Conservation (phyloP, 306 rosid genomes). For the cucumber (Cucumis sativus) region DNA sequence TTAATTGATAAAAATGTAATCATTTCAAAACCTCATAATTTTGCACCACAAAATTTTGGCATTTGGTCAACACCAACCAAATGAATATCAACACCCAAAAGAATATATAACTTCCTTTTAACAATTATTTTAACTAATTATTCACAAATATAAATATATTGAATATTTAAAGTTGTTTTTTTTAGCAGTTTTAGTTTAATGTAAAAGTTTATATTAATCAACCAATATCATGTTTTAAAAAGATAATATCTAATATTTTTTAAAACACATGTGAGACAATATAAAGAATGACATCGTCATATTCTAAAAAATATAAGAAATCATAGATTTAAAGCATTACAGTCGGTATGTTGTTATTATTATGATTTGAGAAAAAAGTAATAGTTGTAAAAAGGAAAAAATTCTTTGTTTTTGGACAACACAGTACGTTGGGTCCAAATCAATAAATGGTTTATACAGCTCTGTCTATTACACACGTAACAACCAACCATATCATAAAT, state of each 20-base stretch:
- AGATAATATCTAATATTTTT: no score
- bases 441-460: background rate
- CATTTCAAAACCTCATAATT: background rate
- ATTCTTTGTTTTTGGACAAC: background rate
- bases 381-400: background rate
- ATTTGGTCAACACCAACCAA: background rate
- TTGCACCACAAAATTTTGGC: background rate
- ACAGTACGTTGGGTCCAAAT: background rate
- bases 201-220: no score
- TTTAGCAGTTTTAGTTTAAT: no score
- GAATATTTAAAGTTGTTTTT: background rate
- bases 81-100: background rate
- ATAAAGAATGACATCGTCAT: no score
- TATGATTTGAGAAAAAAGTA: no score
- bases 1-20: background rate
- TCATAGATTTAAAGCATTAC: no score
- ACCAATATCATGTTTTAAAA: no score
- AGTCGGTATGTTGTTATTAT: no score
- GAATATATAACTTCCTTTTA: background rate
- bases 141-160: background rate
- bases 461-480: background rate
- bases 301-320: no score
- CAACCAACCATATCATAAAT: background rate
- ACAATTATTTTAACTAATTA: background rate
- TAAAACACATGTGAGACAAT: no score